phyloP scores from a whole-genome alignment of 2,329 filamentous ascomycete species.

The Tolypocladium amazonense region DNA sequence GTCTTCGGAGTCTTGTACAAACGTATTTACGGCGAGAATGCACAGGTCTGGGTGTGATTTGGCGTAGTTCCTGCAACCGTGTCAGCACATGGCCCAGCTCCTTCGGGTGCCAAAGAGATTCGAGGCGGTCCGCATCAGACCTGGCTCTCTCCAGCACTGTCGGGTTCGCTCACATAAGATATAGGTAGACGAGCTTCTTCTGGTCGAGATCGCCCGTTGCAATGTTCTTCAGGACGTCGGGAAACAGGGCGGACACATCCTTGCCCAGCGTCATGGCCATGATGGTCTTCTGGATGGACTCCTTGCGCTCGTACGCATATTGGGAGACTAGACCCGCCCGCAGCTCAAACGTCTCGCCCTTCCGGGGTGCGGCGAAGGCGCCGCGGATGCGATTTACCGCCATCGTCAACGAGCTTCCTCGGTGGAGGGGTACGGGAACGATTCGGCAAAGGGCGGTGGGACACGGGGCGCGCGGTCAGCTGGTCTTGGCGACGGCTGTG shows the following conservation, averaged over 20 bases:
- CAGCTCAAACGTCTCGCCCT: slow-evolving; percentile 97
- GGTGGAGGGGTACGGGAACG: slow-evolving; percentile 9
- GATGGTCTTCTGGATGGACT: slow-evolving; percentile 98
- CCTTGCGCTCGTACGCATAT: slow-evolving; percentile 98
- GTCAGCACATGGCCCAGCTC: neutral
- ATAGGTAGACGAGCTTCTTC: slow-evolving; percentile 98
- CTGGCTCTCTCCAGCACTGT: neutral
- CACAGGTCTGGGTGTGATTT: slow-evolving; percentile 98
- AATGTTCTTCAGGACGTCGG: slow-evolving; percentile 97
- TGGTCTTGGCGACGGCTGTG: neutral
- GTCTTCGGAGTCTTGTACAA: slow-evolving; percentile 97
- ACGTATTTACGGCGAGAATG: slow-evolving; percentile 97
- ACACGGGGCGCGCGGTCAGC: neutral
- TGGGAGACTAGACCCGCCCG: slow-evolving; percentile 92
- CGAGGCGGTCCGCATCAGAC: neutral
- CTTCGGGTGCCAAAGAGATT: too few relatives aligned
- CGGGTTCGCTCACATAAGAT: slow-evolving; percentile 69
- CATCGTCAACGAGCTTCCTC: slow-evolving; percentile 41
- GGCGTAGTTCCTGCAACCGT: slow-evolving; percentile 74
- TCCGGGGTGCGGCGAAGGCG: slow-evolving; percentile 84
- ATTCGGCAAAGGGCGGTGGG: neutral
- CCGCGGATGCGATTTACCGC: slow-evolving; percentile 93
- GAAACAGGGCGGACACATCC: slow-evolving; percentile 93
- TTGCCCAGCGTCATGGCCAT: slow-evolving; percentile 99
- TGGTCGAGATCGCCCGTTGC: slow-evolving; percentile 90